phyloP scores from a whole-genome alignment of 208 protist genomes.

The Trypanosoma boissoni region DNA sequence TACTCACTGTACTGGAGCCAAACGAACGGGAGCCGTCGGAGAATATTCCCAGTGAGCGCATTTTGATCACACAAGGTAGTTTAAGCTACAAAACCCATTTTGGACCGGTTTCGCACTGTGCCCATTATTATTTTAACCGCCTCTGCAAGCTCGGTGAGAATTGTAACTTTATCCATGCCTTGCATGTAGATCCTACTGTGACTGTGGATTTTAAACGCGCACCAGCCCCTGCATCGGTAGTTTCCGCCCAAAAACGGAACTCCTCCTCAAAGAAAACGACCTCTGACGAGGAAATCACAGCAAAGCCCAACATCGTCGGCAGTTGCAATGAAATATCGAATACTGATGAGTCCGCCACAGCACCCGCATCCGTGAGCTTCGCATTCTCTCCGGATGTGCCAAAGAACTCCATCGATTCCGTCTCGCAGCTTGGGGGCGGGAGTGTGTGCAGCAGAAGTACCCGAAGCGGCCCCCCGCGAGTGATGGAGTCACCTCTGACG shows the following conservation, averaged over 20 bases:
- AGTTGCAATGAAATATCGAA: neutral
- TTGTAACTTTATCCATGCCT: conserved; percentile 77
- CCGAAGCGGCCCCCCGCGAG: conserved; percentile 5
- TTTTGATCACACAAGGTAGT: conserved; percentile 65
- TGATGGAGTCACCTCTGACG: conserved; percentile 9
- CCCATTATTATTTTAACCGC: conserved; percentile 86
- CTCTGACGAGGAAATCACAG: neutral
- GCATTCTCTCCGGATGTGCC: conserved; percentile 4
- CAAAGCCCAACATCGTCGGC: neutral
- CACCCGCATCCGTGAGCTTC: neutral
- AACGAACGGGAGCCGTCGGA: conserved; percentile 55
- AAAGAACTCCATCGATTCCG: neutral
- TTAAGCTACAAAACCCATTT: conserved; percentile 22
- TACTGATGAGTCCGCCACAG: neutral
- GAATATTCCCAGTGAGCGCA: conserved; percentile 41
- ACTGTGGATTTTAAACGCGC: conserved; percentile 60
- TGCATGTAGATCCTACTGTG: conserved; percentile 70
- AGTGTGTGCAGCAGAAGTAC: conserved; percentile 3
- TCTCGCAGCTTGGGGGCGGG: neutral
- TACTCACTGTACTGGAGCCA: conserved; percentile 53
- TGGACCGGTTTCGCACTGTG: conserved; percentile 66
- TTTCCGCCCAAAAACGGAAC: neutral
- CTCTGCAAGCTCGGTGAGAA: conserved; percentile 78
- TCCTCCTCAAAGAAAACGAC: neutral
- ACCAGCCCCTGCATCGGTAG: conserved; percentile 16